Evolutionary conservation across 2,329 filamentous ascomycete species (phyloP).

Genomic region (Colletotrichum orbiculare): DNA sequence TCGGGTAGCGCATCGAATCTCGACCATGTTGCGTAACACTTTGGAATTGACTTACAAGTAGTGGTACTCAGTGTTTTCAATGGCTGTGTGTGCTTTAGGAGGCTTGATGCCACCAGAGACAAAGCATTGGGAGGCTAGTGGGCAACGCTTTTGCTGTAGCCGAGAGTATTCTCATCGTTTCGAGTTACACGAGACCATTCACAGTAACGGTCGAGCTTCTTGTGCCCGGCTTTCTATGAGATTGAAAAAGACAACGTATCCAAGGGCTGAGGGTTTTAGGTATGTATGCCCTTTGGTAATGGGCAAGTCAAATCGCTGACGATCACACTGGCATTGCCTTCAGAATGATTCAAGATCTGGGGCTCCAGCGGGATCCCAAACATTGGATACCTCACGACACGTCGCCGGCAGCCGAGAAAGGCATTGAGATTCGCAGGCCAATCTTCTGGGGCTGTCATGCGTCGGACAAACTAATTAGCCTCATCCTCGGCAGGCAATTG

Average conservation of each 20-base stretch:
- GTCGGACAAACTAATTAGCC: constrained; percentile 42
- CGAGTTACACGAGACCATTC: constrained; percentile 38
- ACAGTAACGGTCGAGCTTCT: constrained; percentile 42
- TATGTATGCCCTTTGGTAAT: constrained; percentile 17
- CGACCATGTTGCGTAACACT: constrained; percentile 39
- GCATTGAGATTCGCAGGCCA: constrained; percentile 42
- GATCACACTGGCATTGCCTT: constrained; percentile 42
- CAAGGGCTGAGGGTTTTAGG: constrained; percentile 44
- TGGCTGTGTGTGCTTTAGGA: constrained; percentile 42
- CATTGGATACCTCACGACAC: constrained; percentile 39
- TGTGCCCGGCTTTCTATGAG: constrained; percentile 44
- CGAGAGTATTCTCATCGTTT: constrained; percentile 42
- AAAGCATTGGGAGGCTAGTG: constrained; percentile 25
- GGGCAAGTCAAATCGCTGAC: background rate
- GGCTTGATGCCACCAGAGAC: constrained; percentile 35
- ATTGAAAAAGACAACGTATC: constrained; percentile 42
- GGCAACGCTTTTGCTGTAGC: constrained; percentile 40
- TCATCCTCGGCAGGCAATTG: constrained; percentile 36
- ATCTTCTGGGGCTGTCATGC: constrained; percentile 47
- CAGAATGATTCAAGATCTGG: constrained; percentile 45
- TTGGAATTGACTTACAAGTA: constrained; percentile 42
- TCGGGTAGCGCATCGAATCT: constrained; percentile 30
- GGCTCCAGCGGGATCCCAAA: constrained; percentile 43
- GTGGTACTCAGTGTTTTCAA: constrained; percentile 41
- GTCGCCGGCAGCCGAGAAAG: constrained; percentile 37